These are phyloP conservation scores for Didymella segeticola DNA, from an alignment of 2,329 filamentous ascomycete genomes.

Conservation along the genomic window DNA sequence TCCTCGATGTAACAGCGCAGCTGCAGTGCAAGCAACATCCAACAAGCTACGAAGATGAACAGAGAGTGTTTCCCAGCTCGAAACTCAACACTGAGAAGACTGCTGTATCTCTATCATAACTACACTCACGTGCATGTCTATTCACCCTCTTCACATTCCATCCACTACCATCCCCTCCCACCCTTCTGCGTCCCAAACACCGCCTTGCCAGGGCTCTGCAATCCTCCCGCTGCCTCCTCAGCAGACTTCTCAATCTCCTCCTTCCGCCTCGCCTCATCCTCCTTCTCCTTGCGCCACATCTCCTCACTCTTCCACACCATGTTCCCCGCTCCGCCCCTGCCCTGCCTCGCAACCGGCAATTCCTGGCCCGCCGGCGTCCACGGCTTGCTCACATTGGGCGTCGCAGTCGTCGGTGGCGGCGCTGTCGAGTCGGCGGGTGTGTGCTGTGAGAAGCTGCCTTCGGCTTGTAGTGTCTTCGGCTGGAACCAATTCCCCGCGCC, in stretches of 20 bases:
- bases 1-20: constrained; percentile 2
- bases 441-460: constrained; percentile 47
- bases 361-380: constrained; percentile 45
- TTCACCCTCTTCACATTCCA: too few relatives aligned
- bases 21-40: not conserved
- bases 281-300: constrained; percentile 37
- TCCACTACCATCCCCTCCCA: constrained; percentile 33
- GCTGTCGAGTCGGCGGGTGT: constrained; percentile 36
- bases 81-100: too few relatives aligned
- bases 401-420: constrained; percentile 33
- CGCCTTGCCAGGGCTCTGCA: constrained; percentile 51
- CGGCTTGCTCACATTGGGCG: constrained; percentile 40
- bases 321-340: constrained; percentile 57
- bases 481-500: constrained; percentile 57
- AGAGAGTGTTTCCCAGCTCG: too few relatives aligned
- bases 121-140: too few relatives aligned
- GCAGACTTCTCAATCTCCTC: constrained; percentile 45
- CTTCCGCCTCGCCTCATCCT: constrained; percentile 38
- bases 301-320: constrained; percentile 52
- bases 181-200: constrained; percentile 46
- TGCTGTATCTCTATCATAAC: too few relatives aligned
- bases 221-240: constrained; percentile 48
- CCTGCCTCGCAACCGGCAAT: constrained; percentile 45
- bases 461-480: constrained; percentile 48
- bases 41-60: too few relatives aligned